Percentiles rank a stretch among this genome's conserved stretches.
Conservation (phyloP, 495 filamentous ascomycete species). For the Pseudevernia furfuracea region DNA sequence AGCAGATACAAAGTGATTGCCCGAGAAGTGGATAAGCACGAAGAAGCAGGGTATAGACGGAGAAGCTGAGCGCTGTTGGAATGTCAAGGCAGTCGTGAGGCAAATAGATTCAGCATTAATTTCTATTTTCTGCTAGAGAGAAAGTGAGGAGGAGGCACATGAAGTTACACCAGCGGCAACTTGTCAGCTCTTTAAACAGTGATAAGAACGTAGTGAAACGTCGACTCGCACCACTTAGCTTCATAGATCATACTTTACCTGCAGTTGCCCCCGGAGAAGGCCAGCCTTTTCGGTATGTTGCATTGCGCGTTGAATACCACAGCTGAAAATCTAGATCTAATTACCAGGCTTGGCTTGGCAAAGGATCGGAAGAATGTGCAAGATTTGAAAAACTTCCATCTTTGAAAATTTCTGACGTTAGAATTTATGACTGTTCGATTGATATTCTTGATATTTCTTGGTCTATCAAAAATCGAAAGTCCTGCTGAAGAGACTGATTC, state of each 20-base stretch:
- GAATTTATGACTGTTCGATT: no score
- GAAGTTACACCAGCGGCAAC: no score
- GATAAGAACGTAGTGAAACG: no score
- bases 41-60: neutral
- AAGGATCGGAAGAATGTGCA: no score
- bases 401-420: no score
- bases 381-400: no score
- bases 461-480: no score
- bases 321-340: neutral
- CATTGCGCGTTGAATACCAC: neutral
- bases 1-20: neutral
- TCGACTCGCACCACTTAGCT: neutral
- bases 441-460: no score
- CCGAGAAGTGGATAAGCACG: neutral
- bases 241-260: neutral
- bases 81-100: neutral
- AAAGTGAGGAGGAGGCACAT: neutral
- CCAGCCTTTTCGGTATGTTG: no score
- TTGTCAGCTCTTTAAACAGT: no score
- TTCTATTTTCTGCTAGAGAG: neutral
- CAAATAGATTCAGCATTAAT: neutral
- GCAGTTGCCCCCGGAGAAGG: no score
- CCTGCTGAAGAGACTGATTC: no score
- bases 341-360: neutral
- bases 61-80: neutral